These are phyloP conservation scores for Luzula sylvatica DNA, from an alignment of 176 grass and related monocot species.

Conservation along the genomic window DNA sequence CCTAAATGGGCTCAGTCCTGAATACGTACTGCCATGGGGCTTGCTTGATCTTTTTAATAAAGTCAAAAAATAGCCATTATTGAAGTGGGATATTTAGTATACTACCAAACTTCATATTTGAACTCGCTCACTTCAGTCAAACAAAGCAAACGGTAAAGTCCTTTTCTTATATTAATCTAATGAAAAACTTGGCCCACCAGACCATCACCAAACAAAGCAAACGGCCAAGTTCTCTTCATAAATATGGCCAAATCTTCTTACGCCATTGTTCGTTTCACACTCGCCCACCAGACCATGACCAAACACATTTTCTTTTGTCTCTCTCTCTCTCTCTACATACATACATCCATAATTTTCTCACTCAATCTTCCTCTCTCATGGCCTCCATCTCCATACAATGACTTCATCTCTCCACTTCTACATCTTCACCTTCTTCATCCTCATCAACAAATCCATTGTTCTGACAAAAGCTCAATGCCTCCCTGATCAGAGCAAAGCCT, in stretches of 20 bases:
- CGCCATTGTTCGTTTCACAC: background rate
- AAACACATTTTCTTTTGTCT: constrained; percentile 14
- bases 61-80: too few species aligned
- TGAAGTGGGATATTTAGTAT: too few species aligned
- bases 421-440: background rate
- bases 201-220: too few species aligned
- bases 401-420: constrained; percentile 11
- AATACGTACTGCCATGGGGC: too few species aligned
- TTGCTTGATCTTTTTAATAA: too few species aligned
- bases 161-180: too few species aligned
- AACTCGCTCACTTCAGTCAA: too few species aligned
- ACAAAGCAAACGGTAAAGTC: too few species aligned
- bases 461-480: constrained; percentile 13
- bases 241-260: background rate
- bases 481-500: constrained; percentile 19
- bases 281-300: background rate
- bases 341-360: background rate
- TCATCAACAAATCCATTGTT: background rate
- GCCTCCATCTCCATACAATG: background rate
- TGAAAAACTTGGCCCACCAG: too few species aligned
- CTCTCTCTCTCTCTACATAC: background rate
- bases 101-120: too few species aligned
- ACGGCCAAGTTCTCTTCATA: background rate
- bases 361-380: constrained; percentile 1
- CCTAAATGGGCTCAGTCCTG: too few species aligned